Evolutionary conservation across 2,329 filamentous ascomycete species (phyloP), one percentile per base, ranked within the genome.

Genomic region (Seiridium unicorne): DNA sequence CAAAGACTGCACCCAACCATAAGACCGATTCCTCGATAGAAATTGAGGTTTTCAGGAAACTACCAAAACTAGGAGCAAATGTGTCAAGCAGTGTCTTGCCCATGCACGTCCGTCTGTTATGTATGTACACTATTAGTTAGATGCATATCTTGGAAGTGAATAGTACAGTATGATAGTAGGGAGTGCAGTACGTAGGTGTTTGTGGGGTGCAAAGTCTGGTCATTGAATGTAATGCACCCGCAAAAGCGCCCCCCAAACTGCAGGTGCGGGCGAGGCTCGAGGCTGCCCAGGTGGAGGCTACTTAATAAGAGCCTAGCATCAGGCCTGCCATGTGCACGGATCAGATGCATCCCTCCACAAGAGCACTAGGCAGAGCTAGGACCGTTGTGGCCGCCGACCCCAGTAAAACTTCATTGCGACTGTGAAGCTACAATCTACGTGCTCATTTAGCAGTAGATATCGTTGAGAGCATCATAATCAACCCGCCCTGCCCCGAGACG

Each of bases 341-440:
- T 57, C 55, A 57, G n/a, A 57, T 26, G 40, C 40, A 55, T 55
- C 18, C 34, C 53, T 40, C 40, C 36, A 44, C 47, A 32, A 49
- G n/a, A 31, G 53, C 34, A 31, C 51, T 26, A 34, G 38, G 7
- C 11, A 44, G 40, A 60, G 13, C 57, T 65, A 66, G 56, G 40
- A 34, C 31, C 5, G 48, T 10, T 46, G 53, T 46, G 56, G 46
- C 51, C 58, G 58, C 55, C 59, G 60, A 60, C 63, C 64, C 63
- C 61, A 65, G 63, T 66, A 63, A 66, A 67, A 63, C 61, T 65
- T 64, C 59, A 57, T 60, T 54, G 58, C 64, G 64, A 67, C 65
- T 61, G 64, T 62, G 65, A 63, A 65, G 64, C 64, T 64, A 60
- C 65, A 49, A 31, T 46, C n/a, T 38, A 35, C 49, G 34, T 53